These are phyloP conservation scores for Skeletonema tropicum DNA, from an alignment of 108 stramenopile species.

Conservation along the genomic window DNA sequence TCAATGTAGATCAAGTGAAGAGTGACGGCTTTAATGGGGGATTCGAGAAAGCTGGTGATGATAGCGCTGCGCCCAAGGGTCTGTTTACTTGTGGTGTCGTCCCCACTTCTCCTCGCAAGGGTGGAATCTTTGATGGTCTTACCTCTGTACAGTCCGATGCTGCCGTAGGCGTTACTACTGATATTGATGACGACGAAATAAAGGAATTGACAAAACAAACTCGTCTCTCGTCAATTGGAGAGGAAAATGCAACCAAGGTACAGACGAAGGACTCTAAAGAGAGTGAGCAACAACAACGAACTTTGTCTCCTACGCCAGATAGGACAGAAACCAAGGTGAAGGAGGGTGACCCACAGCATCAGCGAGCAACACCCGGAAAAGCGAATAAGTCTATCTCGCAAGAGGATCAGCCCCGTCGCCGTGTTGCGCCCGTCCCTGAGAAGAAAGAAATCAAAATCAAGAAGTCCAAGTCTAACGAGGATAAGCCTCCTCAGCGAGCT, in stretches of 20 bases:
- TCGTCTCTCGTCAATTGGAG: neutral
- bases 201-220: no score
- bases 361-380: no score
- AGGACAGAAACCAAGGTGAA: no score
- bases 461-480: neutral
- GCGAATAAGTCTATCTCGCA: neutral
- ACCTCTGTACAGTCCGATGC: neutral
- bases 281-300: no score
- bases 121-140: neutral
- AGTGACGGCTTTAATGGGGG: no score
- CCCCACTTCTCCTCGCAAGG: neutral
- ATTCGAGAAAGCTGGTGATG: no score
- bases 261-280: neutral
- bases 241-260: neutral
- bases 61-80: no score
- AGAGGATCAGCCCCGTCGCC: neutral
- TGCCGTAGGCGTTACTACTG: neutral
- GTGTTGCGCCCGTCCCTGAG: no score
- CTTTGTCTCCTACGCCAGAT: no score
- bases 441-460: no score
- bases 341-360: no score
- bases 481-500: neutral
- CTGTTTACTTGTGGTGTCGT: neutral
- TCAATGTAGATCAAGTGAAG: no score
- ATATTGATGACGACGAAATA: neutral